Evolutionary conservation across 352 stramenopile species (phyloP).

Genomic region (Globisporangium uncinulatum): DNA sequence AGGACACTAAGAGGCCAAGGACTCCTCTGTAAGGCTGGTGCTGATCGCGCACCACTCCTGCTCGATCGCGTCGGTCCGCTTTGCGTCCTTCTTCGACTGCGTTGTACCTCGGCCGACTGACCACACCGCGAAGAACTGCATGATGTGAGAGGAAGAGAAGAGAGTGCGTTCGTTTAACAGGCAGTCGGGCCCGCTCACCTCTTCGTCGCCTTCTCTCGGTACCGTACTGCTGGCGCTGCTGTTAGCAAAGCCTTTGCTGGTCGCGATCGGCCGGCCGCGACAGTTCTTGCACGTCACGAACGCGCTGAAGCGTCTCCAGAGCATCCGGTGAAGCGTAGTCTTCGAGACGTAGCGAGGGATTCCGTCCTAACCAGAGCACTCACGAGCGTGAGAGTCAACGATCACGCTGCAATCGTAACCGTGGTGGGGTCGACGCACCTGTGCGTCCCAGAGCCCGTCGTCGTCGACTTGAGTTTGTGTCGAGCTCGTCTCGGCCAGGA

Average conservation of each 20-base stretch:
- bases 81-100: conserved; percentile 36
- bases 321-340: conserved; percentile 29
- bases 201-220: conserved; percentile 13
- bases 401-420: no score
- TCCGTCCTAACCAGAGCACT: conserved; percentile 26
- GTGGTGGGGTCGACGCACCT: conserved; percentile 16
- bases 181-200: conserved; percentile 1
- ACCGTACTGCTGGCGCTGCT: neutral
- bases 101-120: conserved; percentile 36
- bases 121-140: conserved; percentile 62
- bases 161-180: neutral
- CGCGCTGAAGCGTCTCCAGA: conserved; percentile 66
- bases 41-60: conserved; percentile 32
- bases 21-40: no score
- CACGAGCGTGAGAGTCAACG: neutral
- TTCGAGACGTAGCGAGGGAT: conserved; percentile 60
- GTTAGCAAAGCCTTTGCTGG: conserved; percentile 1
- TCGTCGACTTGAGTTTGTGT: conserved; percentile 66
- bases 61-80: conserved; percentile 36
- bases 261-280: conserved; percentile 37
- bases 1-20: no score
- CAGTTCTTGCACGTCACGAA: conserved; percentile 72
- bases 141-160: conserved; percentile 13
- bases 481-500: conserved; percentile 13
- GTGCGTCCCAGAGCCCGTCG: conserved; percentile 64